Percentiles rank a stretch among this genome's conserved stretches.
Evolutionary conservation across 1,139 yeast species (phyloP).

Genomic region (Suhomyces atakaporum): DNA sequence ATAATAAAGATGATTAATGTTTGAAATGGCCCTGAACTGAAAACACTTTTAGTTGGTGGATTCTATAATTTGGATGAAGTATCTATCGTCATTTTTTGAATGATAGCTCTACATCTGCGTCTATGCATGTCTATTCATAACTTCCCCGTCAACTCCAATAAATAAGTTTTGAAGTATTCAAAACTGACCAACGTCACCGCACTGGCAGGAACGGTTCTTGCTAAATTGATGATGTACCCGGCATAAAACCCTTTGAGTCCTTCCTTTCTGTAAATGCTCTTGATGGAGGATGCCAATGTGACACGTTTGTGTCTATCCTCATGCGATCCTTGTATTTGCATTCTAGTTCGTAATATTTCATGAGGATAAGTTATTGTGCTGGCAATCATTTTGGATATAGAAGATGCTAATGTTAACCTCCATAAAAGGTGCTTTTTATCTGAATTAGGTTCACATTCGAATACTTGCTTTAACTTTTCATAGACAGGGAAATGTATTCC

Average conservation of each 20-base stretch:
- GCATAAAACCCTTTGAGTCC: constrained; percentile 86
- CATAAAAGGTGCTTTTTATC: constrained; percentile 41
- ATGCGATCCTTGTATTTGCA: constrained; percentile 57
- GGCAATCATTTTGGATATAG: constrained; percentile 85
- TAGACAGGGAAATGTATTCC: constrained; percentile 98
- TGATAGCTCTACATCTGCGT: constrained; percentile 1
- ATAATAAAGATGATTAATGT: too few relatives aligned
- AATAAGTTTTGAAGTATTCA: constrained; percentile 74
- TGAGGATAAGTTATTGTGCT: constrained; percentile 92
- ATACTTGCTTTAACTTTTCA: constrained; percentile 66
- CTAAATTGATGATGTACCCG: constrained; percentile 82
- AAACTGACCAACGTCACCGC: constrained; percentile 94
- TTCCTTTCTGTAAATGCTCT: constrained; percentile 62
- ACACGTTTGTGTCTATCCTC: constrained; percentile 16
- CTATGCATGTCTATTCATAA: constrained; percentile 1
- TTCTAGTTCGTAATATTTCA: constrained; percentile 88
- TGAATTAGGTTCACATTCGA: constrained; percentile 31
- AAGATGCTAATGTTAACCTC: constrained; percentile 64
- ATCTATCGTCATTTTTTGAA: too few relatives aligned
- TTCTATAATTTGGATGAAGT: too few relatives aligned
- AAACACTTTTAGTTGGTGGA: too few relatives aligned
- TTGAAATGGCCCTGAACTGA: too few relatives aligned
- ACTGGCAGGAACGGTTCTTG: constrained; percentile 92
- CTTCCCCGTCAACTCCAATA: constrained; percentile 43
- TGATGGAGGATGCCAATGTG: constrained; percentile 28